Percentiles rank a stretch among this genome's conserved stretches.
These are phyloP conservation scores for Blastobotrys buckinghamii DNA, from an alignment of 1,139 yeast species.

Conservation along the genomic window DNA sequence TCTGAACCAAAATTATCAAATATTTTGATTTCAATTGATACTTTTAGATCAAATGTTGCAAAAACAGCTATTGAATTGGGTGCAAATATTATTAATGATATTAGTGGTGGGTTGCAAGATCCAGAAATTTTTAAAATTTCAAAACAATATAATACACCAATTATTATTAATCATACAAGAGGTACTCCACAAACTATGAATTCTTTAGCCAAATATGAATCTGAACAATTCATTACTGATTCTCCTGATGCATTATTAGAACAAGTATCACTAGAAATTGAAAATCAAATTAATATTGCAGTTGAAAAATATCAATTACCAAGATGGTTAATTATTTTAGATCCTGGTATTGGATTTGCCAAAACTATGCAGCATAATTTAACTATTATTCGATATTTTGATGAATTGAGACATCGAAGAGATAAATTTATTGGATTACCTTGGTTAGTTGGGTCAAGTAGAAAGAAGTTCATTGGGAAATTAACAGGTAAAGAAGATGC, in stretches of 20 bases:
- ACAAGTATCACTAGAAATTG: constrained; percentile 60
- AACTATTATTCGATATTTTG: constrained; percentile 51
- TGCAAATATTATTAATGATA: constrained; percentile 88
- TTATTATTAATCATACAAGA: constrained; percentile 77
- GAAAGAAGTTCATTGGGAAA: constrained; percentile 80
- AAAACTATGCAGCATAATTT: constrained; percentile 66
- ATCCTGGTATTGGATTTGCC: constrained; percentile 96
- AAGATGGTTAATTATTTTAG: constrained; percentile 87
- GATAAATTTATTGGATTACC: constrained; percentile 45
- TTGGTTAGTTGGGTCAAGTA: constrained; percentile 75
- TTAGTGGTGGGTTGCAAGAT: constrained; percentile 77
- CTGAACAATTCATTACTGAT: constrained; percentile 24
- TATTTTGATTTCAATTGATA: constrained; percentile 69
- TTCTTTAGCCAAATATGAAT: constrained; percentile 46
- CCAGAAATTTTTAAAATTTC: constrained; percentile 58
- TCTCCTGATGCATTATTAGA: constrained; percentile 37
- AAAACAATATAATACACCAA: constrained; percentile 61
- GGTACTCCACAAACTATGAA: constrained; percentile 79
- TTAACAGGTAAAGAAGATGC: constrained; percentile 47
- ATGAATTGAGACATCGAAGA: constrained; percentile 29
- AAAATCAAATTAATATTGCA: constrained; percentile 52
- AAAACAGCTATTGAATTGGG: constrained; percentile 62
- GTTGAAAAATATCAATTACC: constrained; percentile 51
- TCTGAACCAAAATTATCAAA: constrained; percentile 36
- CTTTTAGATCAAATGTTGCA: constrained; percentile 76